Evolutionary conservation across 306 rosid species (phyloP).

Genomic region (Cajanus cajan): DNA sequence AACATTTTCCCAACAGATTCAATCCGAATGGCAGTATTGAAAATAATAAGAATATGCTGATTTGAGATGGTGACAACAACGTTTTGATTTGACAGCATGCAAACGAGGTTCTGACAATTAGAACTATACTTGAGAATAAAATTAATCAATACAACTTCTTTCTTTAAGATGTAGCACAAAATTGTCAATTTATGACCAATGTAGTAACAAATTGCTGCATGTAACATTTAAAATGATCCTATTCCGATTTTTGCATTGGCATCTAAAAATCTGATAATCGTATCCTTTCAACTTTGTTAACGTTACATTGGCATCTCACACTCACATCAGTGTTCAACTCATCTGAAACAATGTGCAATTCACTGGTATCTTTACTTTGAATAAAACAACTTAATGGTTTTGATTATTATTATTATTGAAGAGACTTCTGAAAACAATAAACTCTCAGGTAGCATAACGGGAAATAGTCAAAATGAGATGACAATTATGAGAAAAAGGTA

Average conservation of each 20-base stretch:
- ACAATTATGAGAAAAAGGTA: slow-evolving; percentile 2
- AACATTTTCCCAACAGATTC: slow-evolving; percentile 25
- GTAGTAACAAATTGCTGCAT: neutral
- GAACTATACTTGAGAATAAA: neutral
- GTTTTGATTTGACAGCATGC: neutral
- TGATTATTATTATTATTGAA: neutral
- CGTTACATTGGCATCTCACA: neutral
- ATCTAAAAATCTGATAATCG: slow-evolving; percentile 10
- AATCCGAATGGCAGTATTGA: neutral
- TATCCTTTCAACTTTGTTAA: neutral
- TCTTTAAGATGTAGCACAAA: slow-evolving; percentile 4
- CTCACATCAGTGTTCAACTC: neutral
- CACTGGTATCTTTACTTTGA: slow-evolving; percentile 2
- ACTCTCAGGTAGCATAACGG: slow-evolving; percentile 7
- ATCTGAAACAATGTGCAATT: slow-evolving; percentile 1
- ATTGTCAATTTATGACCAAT: neutral
- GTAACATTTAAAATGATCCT: too few species aligned
- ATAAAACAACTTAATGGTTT: neutral
- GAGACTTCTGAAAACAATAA: slow-evolving; percentile 5
- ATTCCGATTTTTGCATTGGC: neutral
- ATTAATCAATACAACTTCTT: neutral
- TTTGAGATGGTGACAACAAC: slow-evolving; percentile 7
- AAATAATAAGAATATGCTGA: neutral
- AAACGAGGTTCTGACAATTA: neutral
- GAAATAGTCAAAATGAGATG: slow-evolving; percentile 4